Evolutionary conservation across 176 grass and related monocot species (phyloP), one percentile per base, ranked within the genome.

Genomic region (Eleusine coracana): DNA sequence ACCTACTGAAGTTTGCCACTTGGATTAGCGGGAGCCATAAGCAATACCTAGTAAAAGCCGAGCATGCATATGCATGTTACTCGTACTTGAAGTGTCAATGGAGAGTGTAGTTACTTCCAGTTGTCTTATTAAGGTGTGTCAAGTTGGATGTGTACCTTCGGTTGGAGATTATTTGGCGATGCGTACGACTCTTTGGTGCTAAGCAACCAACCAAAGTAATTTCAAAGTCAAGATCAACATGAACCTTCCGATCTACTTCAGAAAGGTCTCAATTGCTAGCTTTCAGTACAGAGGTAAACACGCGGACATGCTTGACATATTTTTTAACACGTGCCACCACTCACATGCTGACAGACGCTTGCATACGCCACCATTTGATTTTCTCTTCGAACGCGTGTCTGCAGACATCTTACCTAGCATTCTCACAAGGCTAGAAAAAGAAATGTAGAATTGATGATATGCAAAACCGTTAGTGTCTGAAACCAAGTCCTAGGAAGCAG

Each of bases 161-260:
- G 51, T 68, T 80, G 82, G 29, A 67, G 70, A 75, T 15, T 3
- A 52, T 51, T 4, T 28, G 48, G 45, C 38, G 41, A n/a, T 70
- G 8, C 15, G 25, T 23, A 62, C 13, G 41, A 69, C 50, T 25
- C 70, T 73, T 70, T 61, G 7, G 61, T 17, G n/a, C 36, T 44
- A 84, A 71, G 67, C 80, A 66, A 76, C 71, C 65, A 36, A 75
- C 21, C 31, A 2, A 34, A 34, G 21, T 60, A 60, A 25, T 23
- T 85, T 44, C 55, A 70, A 80, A 84, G 87, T 84, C 76, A 88
- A 84, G 61, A 81, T 75, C 71, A 34, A 20, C 59, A 51, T 76
- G 70, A 84, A 80, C 41, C 87, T 79, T 84, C 54, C 18, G 54
- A 76, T 81, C 54, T 64, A 27, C 34, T 63, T 10, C 17, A 20